Evolutionary conservation across 2,329 filamentous ascomycete genomes (phyloP).

Genomic region (Aspergillus sergii): DNA sequence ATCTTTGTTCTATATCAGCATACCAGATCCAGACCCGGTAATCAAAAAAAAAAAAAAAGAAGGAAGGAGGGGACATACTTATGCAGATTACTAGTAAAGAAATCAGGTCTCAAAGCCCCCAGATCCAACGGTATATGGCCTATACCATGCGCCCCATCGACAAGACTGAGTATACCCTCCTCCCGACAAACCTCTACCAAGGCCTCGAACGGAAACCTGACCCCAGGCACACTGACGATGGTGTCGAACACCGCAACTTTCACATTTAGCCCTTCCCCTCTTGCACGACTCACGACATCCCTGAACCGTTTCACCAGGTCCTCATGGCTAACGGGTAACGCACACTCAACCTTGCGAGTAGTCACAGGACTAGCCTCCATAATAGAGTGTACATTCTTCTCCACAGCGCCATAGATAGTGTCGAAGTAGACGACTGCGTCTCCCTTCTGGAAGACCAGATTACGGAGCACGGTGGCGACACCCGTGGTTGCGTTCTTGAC

Average conservation of each 20-base stretch:
- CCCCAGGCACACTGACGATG: slow-evolving; percentile 75
- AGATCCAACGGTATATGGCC: slow-evolving; percentile 78
- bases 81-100: slow-evolving; percentile 84
- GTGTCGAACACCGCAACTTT: slow-evolving; percentile 77
- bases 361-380: slow-evolving; percentile 64
- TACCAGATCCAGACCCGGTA: too few relatives aligned
- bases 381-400: slow-evolving; percentile 71
- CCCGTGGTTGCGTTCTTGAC: slow-evolving; percentile 76
- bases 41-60: neutral
- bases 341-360: slow-evolving; percentile 59
- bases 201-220: slow-evolving; percentile 75
- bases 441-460: slow-evolving; percentile 66
- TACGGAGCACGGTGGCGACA: slow-evolving; percentile 75
- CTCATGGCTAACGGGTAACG: slow-evolving; percentile 71
- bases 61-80: slow-evolving; percentile 51
- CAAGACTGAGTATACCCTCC: slow-evolving; percentile 68
- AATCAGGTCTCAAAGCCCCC: slow-evolving; percentile 70
- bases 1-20: too few relatives aligned
- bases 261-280: slow-evolving; percentile 62
- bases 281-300: slow-evolving; percentile 57
- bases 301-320: slow-evolving; percentile 66
- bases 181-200: slow-evolving; percentile 67
- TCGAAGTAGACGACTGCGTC: slow-evolving; percentile 78
- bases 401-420: slow-evolving; percentile 77
- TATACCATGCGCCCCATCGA: slow-evolving; percentile 85